These are phyloP conservation scores for Microcyclospora pomicola DNA, from an alignment of 2,329 filamentous ascomycete genomes.

Conservation along the genomic window DNA sequence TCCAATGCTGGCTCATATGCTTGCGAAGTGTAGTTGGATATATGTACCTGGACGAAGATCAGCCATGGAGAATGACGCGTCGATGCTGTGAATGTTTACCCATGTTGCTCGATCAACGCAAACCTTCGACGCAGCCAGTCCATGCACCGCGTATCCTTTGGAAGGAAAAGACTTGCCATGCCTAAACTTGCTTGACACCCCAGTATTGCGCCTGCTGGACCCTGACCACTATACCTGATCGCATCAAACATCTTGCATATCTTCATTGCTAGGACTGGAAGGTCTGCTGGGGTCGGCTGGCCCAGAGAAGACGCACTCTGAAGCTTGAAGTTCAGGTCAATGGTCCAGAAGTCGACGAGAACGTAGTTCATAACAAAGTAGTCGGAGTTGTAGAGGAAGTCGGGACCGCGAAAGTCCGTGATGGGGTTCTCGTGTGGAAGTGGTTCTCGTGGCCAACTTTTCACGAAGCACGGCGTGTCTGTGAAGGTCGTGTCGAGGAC, in stretches of 20 bases:
- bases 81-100: conserved; percentile 48
- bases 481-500: conserved; percentile 49
- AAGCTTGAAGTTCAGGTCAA: conserved; percentile 67
- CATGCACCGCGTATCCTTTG: conserved; percentile 54
- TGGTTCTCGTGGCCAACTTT: conserved; percentile 43
- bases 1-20: conserved; percentile 64
- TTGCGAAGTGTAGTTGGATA: conserved; percentile 60
- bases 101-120: conserved; percentile 61
- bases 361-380: conserved; percentile 64
- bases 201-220: conserved; percentile 56
- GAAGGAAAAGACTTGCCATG: conserved; percentile 67
- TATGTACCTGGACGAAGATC: conserved; percentile 51
- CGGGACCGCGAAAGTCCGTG: conserved; percentile 57
- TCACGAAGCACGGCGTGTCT: conserved; percentile 49
- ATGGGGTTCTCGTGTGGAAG: conserved; percentile 45
- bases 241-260: conserved; percentile 70
- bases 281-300: conserved; percentile 37
- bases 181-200: conserved; percentile 63
- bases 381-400: conserved; percentile 54
- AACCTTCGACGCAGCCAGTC: conserved; percentile 73
- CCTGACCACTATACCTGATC: conserved; percentile 56
- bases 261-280: conserved; percentile 50
- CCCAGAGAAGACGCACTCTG: conserved; percentile 49
- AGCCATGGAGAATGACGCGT: not conserved
- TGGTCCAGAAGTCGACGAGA: conserved; percentile 62